Conservation (phyloP, 768 basidiomycete species). For the Arthromyces matolae region DNA sequence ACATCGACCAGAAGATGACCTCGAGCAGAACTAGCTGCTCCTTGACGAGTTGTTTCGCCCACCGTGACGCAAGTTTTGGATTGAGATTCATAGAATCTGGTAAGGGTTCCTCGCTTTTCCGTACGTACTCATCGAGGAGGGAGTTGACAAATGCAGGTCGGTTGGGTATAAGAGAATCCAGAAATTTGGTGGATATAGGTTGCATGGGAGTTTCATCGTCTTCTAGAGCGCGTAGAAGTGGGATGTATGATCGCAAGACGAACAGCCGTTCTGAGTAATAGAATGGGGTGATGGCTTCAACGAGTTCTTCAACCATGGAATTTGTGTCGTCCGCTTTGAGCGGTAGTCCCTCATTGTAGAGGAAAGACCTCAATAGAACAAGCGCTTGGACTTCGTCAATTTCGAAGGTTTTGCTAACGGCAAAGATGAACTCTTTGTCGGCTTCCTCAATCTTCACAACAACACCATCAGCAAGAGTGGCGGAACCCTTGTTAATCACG, state of each 20-base stretch:
- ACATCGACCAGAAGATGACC: slow-evolving; percentile 87
- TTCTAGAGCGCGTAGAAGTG: slow-evolving; percentile 70
- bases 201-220: slow-evolving; percentile 53
- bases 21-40: slow-evolving; percentile 83
- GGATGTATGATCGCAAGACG: slow-evolving; percentile 63
- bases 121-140: slow-evolving; percentile 59
- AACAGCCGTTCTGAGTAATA: slow-evolving; percentile 78
- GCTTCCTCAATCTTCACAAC: slow-evolving; percentile 59
- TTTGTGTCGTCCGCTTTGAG: slow-evolving; percentile 41
- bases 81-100: slow-evolving; percentile 45
- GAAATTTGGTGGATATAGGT: slow-evolving; percentile 46
- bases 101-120: slow-evolving; percentile 46
- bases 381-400: slow-evolving; percentile 83
- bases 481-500: slow-evolving; percentile 61
- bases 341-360: slow-evolving; percentile 74
- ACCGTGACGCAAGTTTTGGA: slow-evolving; percentile 56
- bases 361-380: slow-evolving; percentile 69
- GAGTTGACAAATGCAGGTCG: slow-evolving; percentile 56
- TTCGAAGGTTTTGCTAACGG: slow-evolving; percentile 67
- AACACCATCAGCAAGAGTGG: slow-evolving; percentile 66
- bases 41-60: slow-evolving; percentile 70
- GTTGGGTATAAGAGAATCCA: slow-evolving; percentile 63
- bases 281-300: slow-evolving; percentile 75
- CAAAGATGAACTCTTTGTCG: slow-evolving; percentile 65
- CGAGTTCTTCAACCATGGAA: slow-evolving; percentile 51